Base-by-base conservation (phyloP, 1,284 basidiomycete genomes). In the Mycosarcoma mackinlayi region DNA sequence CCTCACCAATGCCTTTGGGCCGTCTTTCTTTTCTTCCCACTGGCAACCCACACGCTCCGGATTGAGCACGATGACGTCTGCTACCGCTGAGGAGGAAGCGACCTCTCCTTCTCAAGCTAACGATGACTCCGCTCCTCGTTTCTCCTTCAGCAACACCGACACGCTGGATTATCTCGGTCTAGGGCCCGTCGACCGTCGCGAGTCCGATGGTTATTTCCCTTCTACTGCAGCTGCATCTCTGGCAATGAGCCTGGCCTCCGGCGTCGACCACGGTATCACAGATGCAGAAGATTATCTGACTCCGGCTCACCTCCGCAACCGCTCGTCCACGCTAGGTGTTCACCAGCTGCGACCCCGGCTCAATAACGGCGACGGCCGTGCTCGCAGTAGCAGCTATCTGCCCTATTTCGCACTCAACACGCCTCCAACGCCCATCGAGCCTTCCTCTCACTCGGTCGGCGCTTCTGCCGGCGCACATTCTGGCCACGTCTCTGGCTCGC, bases 101-200 rank as follows among this genome's bases (percentile, higher is more conserved):
- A 31, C 14, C 10, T 51, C 42, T 18, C 46, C 44, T 0, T 47
- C 41, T n/a, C 27, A 50, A 6, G 11, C 34, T 2, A 34, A 38
- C 7, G 52, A 67, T 31, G 60, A 45, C 2, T 6, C 31, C n/a
- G 41, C 23, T 16, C 52, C 52, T 30, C 57, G 50, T 8, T 56
- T 68, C 61, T 54, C 70, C 10, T 64, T 68, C 33, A 58, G 60
- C 48, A 53, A 45, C 13, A 23, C 53, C 10, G 58, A 69, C 46
- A 79, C 73, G 48, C 66, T 80, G 24, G 73, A 80, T 46, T 79
- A 78, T 31, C 68, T 80, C 23, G 76, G 77, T 24, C 31, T 80
- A 4, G 59, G 56, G 21, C 69, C 59, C 19, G 34, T 44, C 16
- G 40, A 42, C n/a, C 34, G 31, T 13, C 37, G 42, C 24, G 44